These are phyloP conservation scores for Kodamaea sagamina DNA, from an alignment of 805 yeast species.

Conservation along the genomic window DNA sequence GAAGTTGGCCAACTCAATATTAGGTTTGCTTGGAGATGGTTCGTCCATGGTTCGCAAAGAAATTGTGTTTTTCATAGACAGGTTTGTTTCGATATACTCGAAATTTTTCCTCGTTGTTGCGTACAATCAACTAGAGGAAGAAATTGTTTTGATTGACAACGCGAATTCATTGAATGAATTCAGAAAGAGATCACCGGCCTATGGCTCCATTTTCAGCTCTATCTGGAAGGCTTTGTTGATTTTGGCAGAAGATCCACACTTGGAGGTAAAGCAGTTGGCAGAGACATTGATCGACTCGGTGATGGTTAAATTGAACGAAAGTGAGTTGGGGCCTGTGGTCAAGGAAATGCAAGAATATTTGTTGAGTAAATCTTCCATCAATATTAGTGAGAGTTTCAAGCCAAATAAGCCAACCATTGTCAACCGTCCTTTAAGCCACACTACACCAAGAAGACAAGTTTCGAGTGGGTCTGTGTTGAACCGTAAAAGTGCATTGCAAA, in stretches of 20 bases:
- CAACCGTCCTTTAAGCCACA: slow-evolving; percentile 28
- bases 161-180: slow-evolving; percentile 63
- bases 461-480: slow-evolving; percentile 27
- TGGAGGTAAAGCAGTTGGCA: slow-evolving; percentile 73
- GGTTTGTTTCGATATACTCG: slow-evolving; percentile 66
- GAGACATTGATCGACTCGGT: slow-evolving; percentile 75
- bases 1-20: slow-evolving; percentile 64
- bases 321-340: slow-evolving; percentile 66
- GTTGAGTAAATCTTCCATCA: slow-evolving; percentile 49
- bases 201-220: slow-evolving; percentile 82
- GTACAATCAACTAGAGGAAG: slow-evolving; percentile 80
- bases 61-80: slow-evolving; percentile 72
- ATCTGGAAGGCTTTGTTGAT: slow-evolving; percentile 85
- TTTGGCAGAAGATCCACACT: slow-evolving; percentile 83
- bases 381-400: slow-evolving; percentile 40
- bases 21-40: slow-evolving; percentile 78
- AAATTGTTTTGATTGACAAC: slow-evolving; percentile 63
- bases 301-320: slow-evolving; percentile 59
- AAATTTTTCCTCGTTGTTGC: slow-evolving; percentile 85
- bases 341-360: slow-evolving; percentile 65
- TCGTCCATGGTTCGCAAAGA: slow-evolving; percentile 88
- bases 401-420: slow-evolving; percentile 40
- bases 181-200: slow-evolving; percentile 71
- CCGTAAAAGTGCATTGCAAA: slow-evolving; percentile 26
- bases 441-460: slow-evolving; percentile 22